Conservation (phyloP, 2,329 filamentous ascomycete species). For the Apiospora pterosperma region DNA sequence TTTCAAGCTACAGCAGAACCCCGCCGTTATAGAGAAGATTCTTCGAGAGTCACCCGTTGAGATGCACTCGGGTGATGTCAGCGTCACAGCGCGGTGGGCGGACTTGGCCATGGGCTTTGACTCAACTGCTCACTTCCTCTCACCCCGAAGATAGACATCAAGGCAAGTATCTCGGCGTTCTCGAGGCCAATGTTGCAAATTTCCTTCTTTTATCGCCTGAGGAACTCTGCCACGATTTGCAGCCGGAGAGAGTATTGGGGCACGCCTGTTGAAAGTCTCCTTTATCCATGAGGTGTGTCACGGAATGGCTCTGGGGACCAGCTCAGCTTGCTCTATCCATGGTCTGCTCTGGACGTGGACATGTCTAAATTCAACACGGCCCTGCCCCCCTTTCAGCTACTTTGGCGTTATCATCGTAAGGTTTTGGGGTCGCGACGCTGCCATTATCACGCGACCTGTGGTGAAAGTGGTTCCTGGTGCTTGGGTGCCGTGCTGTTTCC, state of each 20-base stretch:
- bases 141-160: no score
- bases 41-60: no score
- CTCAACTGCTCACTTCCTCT: no score
- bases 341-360: no score
- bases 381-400: not conserved
- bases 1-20: no score
- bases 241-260: not conserved
- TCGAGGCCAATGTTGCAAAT: not conserved
- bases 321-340: no score
- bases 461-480: not conserved
- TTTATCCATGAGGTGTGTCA: no score
- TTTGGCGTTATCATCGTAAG: not conserved
- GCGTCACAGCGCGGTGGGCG: no score
- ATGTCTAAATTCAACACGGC: not conserved
- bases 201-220: not conserved
- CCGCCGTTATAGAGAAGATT: no score
- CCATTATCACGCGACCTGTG: not conserved
- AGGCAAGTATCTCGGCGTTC: not conserved
- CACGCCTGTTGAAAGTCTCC: not conserved
- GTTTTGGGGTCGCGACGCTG: not conserved
- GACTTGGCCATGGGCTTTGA: no score
- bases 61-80: no score
- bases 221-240: not conserved
- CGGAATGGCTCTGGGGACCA: no score
- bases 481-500: not conserved